A percentile compares a stretch with the other conserved stretches of the same genome.
phyloP scores from a whole-genome alignment of 73 alveolate genomes.

The Paramecium biaurelia region DNA sequence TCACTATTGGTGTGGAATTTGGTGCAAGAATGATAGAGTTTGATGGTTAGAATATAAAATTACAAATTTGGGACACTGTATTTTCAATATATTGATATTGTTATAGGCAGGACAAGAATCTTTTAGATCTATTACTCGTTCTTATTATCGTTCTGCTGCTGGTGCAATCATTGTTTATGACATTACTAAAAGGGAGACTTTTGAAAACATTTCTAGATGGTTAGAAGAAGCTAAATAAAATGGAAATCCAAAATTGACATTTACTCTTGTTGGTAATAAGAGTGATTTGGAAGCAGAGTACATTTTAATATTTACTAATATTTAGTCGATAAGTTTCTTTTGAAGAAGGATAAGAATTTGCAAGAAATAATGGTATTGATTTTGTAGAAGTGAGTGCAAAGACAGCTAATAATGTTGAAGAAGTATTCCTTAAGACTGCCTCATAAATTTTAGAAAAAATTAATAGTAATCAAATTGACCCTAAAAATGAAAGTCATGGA shows the following conservation, averaged over 20 bases:
- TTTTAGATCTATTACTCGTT: constrained; percentile 86
- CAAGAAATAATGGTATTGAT: constrained; percentile 61
- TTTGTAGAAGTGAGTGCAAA: constrained; percentile 75
- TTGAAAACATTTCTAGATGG: constrained; percentile 83
- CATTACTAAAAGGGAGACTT: constrained; percentile 80
- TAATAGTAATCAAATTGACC: constrained; percentile 51
- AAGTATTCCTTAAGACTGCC: constrained; percentile 62
- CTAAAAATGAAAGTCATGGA: constrained; percentile 62
- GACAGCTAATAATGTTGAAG: constrained; percentile 73
- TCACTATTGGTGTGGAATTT: constrained; percentile 95
- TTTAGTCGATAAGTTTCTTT: constrained; percentile 62
- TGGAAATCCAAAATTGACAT: constrained; percentile 83
- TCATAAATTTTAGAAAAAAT: constrained; percentile 52
- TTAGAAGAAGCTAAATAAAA: constrained; percentile 87
- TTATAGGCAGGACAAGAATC: constrained; percentile 91
- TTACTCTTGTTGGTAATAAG: constrained; percentile 91
- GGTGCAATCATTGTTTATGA: constrained; percentile 96
- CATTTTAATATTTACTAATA: neutral
- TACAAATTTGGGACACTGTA: constrained; percentile 96
- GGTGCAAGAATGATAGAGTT: constrained; percentile 86
- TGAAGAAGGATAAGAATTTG: constrained; percentile 76
- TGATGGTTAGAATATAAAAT: constrained; percentile 74
- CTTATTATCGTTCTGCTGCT: constrained; percentile 89
- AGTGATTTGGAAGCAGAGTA: constrained; percentile 80
- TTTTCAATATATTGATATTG: neutral